Base-by-base conservation (phyloP, 495 filamentous ascomycete species). In the Daldinia vernicosa region DNA sequence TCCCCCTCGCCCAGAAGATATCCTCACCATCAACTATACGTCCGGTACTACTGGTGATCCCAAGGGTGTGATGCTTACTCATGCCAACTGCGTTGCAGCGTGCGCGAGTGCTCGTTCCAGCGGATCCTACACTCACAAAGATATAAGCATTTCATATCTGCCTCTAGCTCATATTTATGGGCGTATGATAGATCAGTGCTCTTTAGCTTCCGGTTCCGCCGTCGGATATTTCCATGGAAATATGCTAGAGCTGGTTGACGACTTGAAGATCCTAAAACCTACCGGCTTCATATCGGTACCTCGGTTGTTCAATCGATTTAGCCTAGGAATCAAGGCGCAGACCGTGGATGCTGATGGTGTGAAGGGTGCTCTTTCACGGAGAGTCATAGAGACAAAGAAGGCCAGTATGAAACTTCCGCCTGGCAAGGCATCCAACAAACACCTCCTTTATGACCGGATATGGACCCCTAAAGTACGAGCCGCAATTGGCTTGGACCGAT, bases 141-240 rank as follows among this genome's bases (percentile, higher is more conserved):
- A 96, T 67, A 83, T 89, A 6, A 81, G 88, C 50, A 85, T 90
- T 69, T 98, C 95, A 1, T 99, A 98, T 79, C 89, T 99, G 26
- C 95, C 95, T 1, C 85, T 98, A 6, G 95, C 95, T 33, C 95
- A 99, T 78, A 99, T 99, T 69, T 98, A 91, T 78, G 91, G 92
- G 60, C 92, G 95, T 63, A 83, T 97, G 66, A 82, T 85, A 14
- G 95, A 99, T 77, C 93, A 97, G 78, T 82, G 80, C 12, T 84
- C 88, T 19, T 84, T 98, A 26, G 89, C 89, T 79, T 83, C 85
- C 58, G 95, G 93, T 66, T 87, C 84, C 11, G 82, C 86, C 24
- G 93, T 98, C 77, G 95, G 96, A 24, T 99, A 95, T 78, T 99
- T 97, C 86, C 95, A 97, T 70, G 95, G 95, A 52, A 92, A 97